Evolutionary conservation across 371 early-diverging fungal genomes (phyloP).

Genomic region (Parasitella parasitica): DNA sequence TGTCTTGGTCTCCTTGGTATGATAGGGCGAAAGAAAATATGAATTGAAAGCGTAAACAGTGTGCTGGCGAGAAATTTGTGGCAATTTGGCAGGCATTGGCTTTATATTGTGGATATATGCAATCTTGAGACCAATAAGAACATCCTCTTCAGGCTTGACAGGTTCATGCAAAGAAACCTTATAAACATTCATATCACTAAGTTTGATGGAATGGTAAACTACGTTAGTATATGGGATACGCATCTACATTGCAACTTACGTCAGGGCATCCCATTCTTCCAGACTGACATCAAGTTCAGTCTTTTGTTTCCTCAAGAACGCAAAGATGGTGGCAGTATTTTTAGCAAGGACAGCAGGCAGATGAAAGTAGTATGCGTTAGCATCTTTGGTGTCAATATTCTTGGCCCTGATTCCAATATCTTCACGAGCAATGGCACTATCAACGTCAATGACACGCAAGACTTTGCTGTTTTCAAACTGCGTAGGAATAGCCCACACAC

Average conservation of each 20-base stretch:
- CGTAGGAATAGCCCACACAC: slow-evolving; percentile 30
- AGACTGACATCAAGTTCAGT: slow-evolving; percentile 37
- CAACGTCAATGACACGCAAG: slow-evolving; percentile 65
- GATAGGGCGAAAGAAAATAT: slow-evolving; percentile 69
- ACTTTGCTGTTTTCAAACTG: slow-evolving; percentile 61
- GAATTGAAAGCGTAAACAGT: slow-evolving; percentile 64
- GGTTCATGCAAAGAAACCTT: slow-evolving; percentile 59
- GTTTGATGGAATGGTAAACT: neutral
- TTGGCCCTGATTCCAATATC: slow-evolving; percentile 58
- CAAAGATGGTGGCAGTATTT: slow-evolving; percentile 47
- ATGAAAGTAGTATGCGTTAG: slow-evolving; percentile 57
- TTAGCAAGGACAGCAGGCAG: slow-evolving; percentile 34
- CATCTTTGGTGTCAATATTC: slow-evolving; percentile 46
- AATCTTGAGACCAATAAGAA: slow-evolving; percentile 66
- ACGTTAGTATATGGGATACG: neutral
- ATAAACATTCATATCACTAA: slow-evolving; percentile 59
- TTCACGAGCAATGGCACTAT: slow-evolving; percentile 61
- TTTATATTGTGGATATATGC: slow-evolving; percentile 56
- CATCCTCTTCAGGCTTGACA: slow-evolving; percentile 63
- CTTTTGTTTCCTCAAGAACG: slow-evolving; percentile 54
- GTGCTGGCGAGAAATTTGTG: slow-evolving; percentile 70
- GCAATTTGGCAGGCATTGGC: slow-evolving; percentile 73
- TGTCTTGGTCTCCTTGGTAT: slow-evolving; percentile 75
- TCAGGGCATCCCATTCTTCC: slow-evolving; percentile 31
- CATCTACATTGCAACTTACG: slow-evolving; percentile 25